phyloP scores from a whole-genome alignment of 176 grass and related monocot species.

The Oryza longistaminata region DNA sequence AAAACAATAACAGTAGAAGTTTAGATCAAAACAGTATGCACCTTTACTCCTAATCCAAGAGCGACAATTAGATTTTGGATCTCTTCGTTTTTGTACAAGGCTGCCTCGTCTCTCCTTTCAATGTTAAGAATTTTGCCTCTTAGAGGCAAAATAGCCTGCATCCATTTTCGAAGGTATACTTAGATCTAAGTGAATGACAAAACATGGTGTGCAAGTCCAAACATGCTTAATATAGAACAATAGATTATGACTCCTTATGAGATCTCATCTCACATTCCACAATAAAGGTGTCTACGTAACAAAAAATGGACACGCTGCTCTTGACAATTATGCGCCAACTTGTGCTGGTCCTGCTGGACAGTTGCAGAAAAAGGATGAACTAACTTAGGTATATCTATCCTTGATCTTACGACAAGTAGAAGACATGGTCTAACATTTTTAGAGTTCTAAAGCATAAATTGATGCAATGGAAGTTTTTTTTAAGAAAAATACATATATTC shows the following conservation, averaged over 20 bases:
- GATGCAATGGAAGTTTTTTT: neutral
- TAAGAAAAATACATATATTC: neutral
- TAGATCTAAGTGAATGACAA: conserved; percentile 20
- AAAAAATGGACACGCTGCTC: neutral
- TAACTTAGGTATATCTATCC: neutral
- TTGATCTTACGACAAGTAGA: neutral
- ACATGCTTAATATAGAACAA: conserved; percentile 9
- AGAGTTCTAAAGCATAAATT: neutral
- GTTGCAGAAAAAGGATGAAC: too few relatives aligned
- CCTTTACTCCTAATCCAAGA: conserved; percentile 98
- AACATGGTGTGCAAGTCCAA: neutral
- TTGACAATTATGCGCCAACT: neutral
- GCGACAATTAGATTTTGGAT: conserved; percentile 97
- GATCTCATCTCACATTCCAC: conserved; percentile 3
- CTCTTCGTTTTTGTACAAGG: conserved; percentile 99
- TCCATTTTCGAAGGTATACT: conserved; percentile 39
- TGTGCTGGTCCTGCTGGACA: neutral
- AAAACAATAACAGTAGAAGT: conserved; percentile 14
- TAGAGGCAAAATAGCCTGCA: conserved; percentile 93
- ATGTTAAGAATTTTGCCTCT: conserved; percentile 99
- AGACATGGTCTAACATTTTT: neutral
- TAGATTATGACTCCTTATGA: neutral
- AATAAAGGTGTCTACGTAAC: conserved; percentile 1
- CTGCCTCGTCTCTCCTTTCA: conserved; percentile 91
- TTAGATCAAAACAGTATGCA: conserved; percentile 20